Conservation (phyloP, 192 early-diverging fungal genomes). For the Spizellomyces punctatus region DNA sequence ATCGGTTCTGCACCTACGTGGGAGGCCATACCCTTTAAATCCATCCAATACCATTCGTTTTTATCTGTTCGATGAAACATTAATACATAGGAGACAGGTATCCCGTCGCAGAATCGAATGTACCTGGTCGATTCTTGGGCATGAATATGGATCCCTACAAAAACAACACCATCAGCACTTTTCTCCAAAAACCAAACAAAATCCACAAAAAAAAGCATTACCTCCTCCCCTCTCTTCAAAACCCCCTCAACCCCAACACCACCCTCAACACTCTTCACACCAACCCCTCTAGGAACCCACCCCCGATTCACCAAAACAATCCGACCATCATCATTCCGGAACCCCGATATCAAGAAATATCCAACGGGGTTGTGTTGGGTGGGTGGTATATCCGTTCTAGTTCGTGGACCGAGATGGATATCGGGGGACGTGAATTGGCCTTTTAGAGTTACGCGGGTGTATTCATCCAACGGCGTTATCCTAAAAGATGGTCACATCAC, state of each 20-base stretch:
- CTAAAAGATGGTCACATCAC: no score
- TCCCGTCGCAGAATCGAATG: constrained; percentile 59
- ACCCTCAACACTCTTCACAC: constrained; percentile 2
- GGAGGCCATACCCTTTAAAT: constrained; percentile 77
- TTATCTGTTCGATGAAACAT: constrained; percentile 42
- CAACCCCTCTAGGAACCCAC: constrained; percentile 74
- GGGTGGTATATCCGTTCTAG: constrained; percentile 25
- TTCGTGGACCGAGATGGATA: constrained; percentile 80
- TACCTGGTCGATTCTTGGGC: constrained; percentile 27
- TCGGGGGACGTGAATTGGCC: constrained; percentile 69
- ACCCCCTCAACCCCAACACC: constrained; percentile 14
- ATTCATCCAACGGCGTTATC: constrained; percentile 54
- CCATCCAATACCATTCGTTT: constrained; percentile 83
- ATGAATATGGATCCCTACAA: constrained; percentile 17
- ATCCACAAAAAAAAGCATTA: not conserved
- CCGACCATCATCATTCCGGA: constrained; percentile 40
- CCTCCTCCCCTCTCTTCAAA: constrained; percentile 23
- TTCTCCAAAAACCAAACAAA: not conserved
- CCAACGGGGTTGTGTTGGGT: constrained; percentile 21
- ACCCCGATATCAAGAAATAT: constrained; percentile 40
- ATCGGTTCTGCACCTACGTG: constrained; percentile 65
- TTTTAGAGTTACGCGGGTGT: constrained; percentile 69
- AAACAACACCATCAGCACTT: constrained; percentile 26
- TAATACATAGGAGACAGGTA: not conserved
- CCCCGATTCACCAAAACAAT: constrained; percentile 84